Base-by-base conservation (phyloP, 352 stramenopile species). In the Phytopythium ostracodes region DNA sequence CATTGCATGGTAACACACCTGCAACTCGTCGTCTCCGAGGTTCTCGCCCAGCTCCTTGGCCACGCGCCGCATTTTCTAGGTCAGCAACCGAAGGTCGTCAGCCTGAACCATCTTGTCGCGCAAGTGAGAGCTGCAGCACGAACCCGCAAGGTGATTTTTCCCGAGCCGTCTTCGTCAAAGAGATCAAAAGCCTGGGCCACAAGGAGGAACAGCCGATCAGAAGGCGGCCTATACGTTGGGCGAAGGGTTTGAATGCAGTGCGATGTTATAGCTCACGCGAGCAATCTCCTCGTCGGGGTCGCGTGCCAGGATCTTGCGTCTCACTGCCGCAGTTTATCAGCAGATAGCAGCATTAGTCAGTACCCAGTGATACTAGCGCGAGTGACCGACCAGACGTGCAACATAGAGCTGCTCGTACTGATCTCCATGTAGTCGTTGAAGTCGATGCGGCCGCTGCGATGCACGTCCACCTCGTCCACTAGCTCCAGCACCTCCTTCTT, bases 241-340 rank as follows among this genome's bases (percentile, higher is more conserved):
- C n/a, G 6, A 11, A 22, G 15, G 15, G 22, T 22, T 3, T 24
- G 40, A 18, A 7, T 33, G 29, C 29, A 3, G 7, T 10, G 40
- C 42, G 6, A 59, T 57, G 42, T 57, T 36, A 38, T 46, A 60
- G 55, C 70, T 57, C 72, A 89, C 80, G 36, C 96, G 91, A 51
- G 79, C 68, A 65, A 98, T 97, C 75, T 98, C 90, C 44, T 98
- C 93, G 54, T 97, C 88, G 0, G 92, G 92, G 59, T 98, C 89
- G 38, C 92, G 56, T 52, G 84, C 87, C 51, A 94, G 47, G 56
- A 96, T 83, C 59, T 96, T 90, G 47, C 83, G 69, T 38, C 83
- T 70, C 85, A 94, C 85, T 94, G 43, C 18, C 29, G 54, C 53
- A 71, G 46, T 49, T 49, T 20, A 9, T 49, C 42, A 11, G 2